A percentile compares a stretch with the other conserved stretches of the same genome.
Conservation (phyloP, 768 basidiomycete genomes). For the Boletus rubropictus region DNA sequence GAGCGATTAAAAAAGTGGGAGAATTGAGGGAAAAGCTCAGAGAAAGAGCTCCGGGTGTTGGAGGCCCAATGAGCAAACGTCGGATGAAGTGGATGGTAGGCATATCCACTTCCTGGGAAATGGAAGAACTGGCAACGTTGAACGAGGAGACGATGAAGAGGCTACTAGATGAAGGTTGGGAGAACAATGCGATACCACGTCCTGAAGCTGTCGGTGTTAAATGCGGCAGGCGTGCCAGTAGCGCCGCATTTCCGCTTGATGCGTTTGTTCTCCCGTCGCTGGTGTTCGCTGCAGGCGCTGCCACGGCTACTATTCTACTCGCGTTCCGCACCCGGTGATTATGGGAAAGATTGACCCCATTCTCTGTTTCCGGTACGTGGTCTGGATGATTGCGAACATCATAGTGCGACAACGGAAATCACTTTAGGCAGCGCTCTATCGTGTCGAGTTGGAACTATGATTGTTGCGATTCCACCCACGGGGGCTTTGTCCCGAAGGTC, state of each 20-base stretch:
- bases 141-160: conserved; percentile 58
- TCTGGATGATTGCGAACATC: not conserved
- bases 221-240: conserved; percentile 2
- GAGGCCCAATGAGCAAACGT: conserved; percentile 65
- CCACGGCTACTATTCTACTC: conserved; percentile 32
- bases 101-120: conserved; percentile 78
- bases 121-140: conserved; percentile 72
- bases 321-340: conserved; percentile 30
- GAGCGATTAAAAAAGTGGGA: conserved; percentile 78
- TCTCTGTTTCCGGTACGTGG: conserved; percentile 8
- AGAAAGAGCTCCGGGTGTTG: conserved; percentile 76
- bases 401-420: not conserved
- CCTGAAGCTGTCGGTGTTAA: conserved; percentile 37
- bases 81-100: conserved; percentile 92
- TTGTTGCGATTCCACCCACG: not conserved
- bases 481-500: not conserved
- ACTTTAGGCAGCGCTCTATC: not conserved
- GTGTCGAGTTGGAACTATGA: not conserved
- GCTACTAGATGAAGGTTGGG: conserved; percentile 85
- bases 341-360: not conserved
- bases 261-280: conserved; percentile 28
- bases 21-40: conserved; percentile 65
- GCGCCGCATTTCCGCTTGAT: conserved; percentile 5
- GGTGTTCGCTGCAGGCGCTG: conserved; percentile 42
- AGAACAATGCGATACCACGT: conserved; percentile 47